Conservation (phyloP, 495 filamentous ascomycete species). For the Aspergillus carlsbadensis region DNA sequence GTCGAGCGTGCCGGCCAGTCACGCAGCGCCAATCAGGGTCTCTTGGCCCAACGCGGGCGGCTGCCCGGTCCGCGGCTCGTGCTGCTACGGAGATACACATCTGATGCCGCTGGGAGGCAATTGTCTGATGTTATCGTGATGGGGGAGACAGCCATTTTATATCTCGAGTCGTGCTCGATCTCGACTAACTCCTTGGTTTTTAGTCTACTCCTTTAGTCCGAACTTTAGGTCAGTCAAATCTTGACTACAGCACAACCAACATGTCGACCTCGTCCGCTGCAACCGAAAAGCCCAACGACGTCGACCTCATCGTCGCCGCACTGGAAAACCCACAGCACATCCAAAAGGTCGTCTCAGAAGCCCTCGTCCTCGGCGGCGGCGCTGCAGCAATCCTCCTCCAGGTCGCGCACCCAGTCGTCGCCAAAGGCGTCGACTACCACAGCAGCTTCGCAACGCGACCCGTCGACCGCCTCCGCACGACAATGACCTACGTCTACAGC, state of each 20-base stretch:
- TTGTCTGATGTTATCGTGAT: neutral
- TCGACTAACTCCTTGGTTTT: neutral
- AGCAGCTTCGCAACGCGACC: constrained; percentile 43
- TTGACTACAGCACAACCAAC: neutral
- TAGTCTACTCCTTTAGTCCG: neutral
- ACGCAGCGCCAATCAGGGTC: neutral
- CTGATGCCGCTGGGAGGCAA: constrained; percentile 3
- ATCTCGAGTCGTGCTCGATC: neutral
- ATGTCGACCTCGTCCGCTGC: constrained; percentile 1
- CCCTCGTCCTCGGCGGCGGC: constrained; percentile 36
- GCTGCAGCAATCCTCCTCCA: constrained; percentile 41
- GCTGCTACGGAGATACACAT: constrained; percentile 1
- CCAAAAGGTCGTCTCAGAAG: constrained; percentile 35
- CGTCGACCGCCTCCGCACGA: constrained; percentile 40
- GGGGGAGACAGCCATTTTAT: neutral
- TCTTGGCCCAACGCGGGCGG: neutral
- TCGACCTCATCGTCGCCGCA: neutral
- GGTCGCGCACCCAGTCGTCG: constrained; percentile 41
- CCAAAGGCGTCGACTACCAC: constrained; percentile 29
- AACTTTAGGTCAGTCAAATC: too few species aligned
- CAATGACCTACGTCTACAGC: constrained; percentile 46
- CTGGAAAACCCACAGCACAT: constrained; percentile 31
- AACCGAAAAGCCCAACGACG: neutral
- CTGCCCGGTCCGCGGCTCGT: constrained; percentile 5
- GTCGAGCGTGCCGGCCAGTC: neutral